Percentiles rank a stretch among this genome's conserved stretches.
Conservation (phyloP, 371 early-diverging fungal species). For the Parasitella parasitica region DNA sequence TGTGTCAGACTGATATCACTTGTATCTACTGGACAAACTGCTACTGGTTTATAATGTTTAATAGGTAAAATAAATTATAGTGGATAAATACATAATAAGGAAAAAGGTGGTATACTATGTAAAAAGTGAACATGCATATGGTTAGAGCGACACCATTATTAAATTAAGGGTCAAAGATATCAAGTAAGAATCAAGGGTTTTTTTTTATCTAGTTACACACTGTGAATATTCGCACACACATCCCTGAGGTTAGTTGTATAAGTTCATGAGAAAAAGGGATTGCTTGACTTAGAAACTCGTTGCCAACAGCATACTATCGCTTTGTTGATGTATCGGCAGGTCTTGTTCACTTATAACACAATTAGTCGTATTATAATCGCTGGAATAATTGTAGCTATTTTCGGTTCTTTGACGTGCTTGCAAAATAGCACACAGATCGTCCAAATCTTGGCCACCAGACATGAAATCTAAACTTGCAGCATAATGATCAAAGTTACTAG, state of each 20-base stretch:
- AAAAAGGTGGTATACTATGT: background rate
- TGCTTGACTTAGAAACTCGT: background rate
- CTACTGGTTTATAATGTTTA: too few relatives aligned
- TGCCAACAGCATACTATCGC: conserved; percentile 6
- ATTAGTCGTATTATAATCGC: background rate
- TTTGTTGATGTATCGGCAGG: background rate
- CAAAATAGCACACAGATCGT: conserved; percentile 1
- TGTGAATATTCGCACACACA: background rate
- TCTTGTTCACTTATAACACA: background rate
- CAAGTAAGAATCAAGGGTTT: background rate
- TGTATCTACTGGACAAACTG: too few relatives aligned
- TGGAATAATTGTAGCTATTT: background rate
- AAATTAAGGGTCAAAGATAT: background rate
- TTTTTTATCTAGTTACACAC: too few relatives aligned
- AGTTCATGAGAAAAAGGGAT: background rate
- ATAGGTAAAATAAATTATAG: background rate
- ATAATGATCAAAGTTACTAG: conserved; percentile 4
- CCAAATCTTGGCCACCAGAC: background rate
- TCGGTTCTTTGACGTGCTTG: conserved; percentile 14
- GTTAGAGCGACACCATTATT: background rate
- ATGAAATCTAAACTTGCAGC: background rate
- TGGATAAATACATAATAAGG: background rate
- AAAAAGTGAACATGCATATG: background rate
- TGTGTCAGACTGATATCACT: too few relatives aligned
- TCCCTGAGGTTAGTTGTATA: background rate